phyloP scores from a whole-genome alignment of 106 monocot genomes.

The Phalaenopsis aphrodite region DNA sequence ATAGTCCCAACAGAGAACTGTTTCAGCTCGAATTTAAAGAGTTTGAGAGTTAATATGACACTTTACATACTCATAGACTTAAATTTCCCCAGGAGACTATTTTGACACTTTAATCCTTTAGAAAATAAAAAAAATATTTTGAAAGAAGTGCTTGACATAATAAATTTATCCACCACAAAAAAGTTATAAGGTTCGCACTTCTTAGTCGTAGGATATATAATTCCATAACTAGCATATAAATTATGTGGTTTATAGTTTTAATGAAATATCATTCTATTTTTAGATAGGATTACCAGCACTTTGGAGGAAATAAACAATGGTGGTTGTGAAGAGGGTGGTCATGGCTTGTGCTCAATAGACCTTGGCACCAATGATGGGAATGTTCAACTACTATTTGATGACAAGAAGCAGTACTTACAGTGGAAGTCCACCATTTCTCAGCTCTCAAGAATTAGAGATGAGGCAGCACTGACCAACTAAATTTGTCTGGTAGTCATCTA shows the following conservation, averaged over 20 bases:
- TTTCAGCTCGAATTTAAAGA: no score
- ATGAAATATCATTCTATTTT: neutral
- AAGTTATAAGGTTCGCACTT: no score
- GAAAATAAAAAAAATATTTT: no score
- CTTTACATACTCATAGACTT: no score
- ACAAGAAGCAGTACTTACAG: conserved; percentile 22
- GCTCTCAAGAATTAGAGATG: conserved; percentile 12
- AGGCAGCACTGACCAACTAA: neutral
- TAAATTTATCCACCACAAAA: no score
- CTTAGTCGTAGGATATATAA: neutral
- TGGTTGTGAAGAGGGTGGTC: neutral
- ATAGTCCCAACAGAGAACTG: no score
- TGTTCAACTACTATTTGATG: conserved; percentile 40
- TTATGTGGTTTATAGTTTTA: neutral
- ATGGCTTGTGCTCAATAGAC: conserved; percentile 12
- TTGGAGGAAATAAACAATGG: conserved; percentile 13
- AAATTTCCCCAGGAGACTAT: no score
- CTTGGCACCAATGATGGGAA: conserved; percentile 36
- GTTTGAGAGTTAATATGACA: no score
- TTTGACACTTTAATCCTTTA: no score
- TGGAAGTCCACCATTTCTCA: conserved; percentile 43
- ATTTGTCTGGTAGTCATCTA: neutral
- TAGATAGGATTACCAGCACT: conserved; percentile 38
- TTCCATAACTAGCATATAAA: neutral
- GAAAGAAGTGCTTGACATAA: no score